These are phyloP conservation scores for Russula griseocarnosa DNA, from an alignment of 768 basidiomycete species.

Conservation along the genomic window DNA sequence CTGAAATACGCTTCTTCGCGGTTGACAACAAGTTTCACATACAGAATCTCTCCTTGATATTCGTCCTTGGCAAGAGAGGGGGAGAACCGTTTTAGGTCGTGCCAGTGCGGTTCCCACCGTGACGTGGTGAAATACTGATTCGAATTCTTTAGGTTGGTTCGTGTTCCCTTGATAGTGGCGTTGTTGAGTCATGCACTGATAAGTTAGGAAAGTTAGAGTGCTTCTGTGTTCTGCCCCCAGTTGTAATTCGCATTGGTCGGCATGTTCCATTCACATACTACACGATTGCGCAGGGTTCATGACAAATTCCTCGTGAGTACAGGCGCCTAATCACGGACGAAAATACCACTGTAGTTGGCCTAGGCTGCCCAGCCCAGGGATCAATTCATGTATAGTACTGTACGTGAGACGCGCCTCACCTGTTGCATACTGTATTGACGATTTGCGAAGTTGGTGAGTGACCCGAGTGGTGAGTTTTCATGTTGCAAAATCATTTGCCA, in stretches of 20 bases:
- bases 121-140: background rate
- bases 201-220: background rate
- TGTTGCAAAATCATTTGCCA: background rate
- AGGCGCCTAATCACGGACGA: background rate
- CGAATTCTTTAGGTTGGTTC: background rate
- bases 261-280: background rate
- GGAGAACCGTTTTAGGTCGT: background rate
- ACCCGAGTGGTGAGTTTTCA: background rate
- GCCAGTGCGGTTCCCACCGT: background rate
- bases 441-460: background rate
- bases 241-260: conserved; percentile 1
- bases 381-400: background rate
- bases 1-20: background rate
- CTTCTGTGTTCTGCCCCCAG: background rate
- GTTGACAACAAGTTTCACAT: background rate
- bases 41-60: background rate
- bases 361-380: background rate
- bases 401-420: conserved; percentile 5
- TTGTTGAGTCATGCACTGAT: conserved; percentile 1
- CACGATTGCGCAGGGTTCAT: background rate
- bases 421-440: background rate
- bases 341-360: background rate
- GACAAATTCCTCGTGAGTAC: conserved; percentile 1
- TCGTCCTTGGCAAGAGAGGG: background rate
- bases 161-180: conserved; percentile 23